phyloP scores from a whole-genome alignment of 495 filamentous ascomycete genomes.

The Glutinoglossum americanum region DNA sequence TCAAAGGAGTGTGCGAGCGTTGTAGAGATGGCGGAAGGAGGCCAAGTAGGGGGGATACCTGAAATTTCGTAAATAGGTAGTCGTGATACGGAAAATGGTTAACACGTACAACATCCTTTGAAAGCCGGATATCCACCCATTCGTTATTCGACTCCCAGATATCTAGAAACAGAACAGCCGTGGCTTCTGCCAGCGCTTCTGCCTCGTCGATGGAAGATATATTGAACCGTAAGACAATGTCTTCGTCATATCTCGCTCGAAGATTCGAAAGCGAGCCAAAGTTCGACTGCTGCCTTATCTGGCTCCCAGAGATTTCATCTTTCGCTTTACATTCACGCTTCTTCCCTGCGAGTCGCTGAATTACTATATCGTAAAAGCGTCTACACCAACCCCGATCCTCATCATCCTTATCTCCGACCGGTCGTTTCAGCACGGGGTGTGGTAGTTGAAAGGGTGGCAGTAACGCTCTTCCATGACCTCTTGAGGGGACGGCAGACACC shows the following conservation, averaged over 20 bases:
- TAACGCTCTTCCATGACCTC: background rate
- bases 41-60: constrained; percentile 61
- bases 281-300: background rate
- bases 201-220: constrained; percentile 49
- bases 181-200: constrained; percentile 46
- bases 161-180: constrained; percentile 60
- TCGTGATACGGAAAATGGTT: background rate
- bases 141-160: constrained; percentile 70
- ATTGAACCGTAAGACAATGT: constrained; percentile 79
- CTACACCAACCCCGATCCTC: background rate
- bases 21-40: constrained; percentile 59
- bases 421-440: background rate
- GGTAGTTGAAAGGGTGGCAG: background rate
- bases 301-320: background rate
- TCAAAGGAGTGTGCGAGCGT: constrained; percentile 47
- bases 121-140: constrained; percentile 72
- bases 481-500: background rate
- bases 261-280: constrained; percentile 23
- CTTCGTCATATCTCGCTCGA: constrained; percentile 46
- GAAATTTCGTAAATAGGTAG: constrained; percentile 3
- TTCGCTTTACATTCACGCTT: background rate
- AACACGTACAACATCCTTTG: constrained; percentile 46
- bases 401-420: background rate
- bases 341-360: background rate
- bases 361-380: background rate